These are phyloP conservation scores for Eucalyptus dawsonii DNA, from an alignment of 345 rosid genomes.

Conservation along the genomic window DNA sequence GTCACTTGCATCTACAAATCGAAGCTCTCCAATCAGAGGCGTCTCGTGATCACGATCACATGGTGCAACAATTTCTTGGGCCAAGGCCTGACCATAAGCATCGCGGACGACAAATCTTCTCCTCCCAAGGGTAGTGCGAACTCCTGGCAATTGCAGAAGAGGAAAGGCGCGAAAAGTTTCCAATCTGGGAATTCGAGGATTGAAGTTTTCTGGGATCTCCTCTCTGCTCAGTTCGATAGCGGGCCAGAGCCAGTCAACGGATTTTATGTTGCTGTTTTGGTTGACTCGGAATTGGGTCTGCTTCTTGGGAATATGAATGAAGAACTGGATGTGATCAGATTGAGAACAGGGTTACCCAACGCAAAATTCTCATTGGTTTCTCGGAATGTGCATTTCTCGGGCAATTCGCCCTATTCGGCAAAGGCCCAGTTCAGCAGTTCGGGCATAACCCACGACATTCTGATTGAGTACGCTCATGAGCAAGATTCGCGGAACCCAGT, in stretches of 20 bases:
- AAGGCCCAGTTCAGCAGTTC: constrained; percentile 44
- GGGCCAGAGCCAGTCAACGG: constrained; percentile 54
- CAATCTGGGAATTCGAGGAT: constrained; percentile 27
- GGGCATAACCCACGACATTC: constrained; percentile 55
- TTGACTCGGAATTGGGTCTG: constrained; percentile 42
- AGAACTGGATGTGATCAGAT: neutral
- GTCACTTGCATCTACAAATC: constrained; percentile 47
- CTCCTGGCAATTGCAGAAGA: constrained; percentile 7
- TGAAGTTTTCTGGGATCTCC: constrained; percentile 63
- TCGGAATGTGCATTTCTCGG: constrained; percentile 38
- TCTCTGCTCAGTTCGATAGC: constrained; percentile 38
- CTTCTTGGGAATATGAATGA: constrained; percentile 44
- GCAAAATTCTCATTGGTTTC: constrained; percentile 26
- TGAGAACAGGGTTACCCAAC: neutral
- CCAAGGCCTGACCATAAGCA: constrained; percentile 13
- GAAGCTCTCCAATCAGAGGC: constrained; percentile 17
- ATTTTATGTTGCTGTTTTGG: constrained; percentile 37
- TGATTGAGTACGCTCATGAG: constrained; percentile 38
- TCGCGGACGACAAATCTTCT: constrained; percentile 13
- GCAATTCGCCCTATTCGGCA: constrained; percentile 32
- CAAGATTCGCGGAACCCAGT: constrained; percentile 20
- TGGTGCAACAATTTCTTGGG: constrained; percentile 37
- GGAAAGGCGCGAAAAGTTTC: constrained; percentile 40
- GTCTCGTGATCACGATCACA: constrained; percentile 34
- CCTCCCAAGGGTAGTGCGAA: constrained; percentile 1